These are phyloP conservation scores for Marchantia polymorpha DNA, from an alignment of 225 moss, liverwort and hornwort species.

Conservation along the genomic window DNA sequence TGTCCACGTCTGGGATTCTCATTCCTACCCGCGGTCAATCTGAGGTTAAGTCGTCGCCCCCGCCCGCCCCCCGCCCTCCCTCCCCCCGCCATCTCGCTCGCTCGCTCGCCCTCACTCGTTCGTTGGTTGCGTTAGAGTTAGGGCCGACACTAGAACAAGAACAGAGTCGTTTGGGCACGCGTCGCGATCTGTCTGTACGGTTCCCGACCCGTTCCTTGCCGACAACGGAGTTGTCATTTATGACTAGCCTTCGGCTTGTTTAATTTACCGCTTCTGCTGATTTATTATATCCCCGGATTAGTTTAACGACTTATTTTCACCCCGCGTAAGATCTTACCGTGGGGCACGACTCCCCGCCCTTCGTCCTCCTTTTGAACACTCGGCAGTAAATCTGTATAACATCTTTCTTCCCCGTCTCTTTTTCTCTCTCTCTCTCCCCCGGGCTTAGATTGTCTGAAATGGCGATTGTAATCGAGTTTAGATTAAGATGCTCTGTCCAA, in stretches of 20 bases:
- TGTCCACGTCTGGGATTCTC: background rate
- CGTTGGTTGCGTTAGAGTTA: constrained; percentile 10
- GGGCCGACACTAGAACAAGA: constrained; percentile 11
- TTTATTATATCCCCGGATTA: constrained; percentile 9
- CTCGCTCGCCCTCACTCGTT: too few relatives aligned
- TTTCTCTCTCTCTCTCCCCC: too few relatives aligned
- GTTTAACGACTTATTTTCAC: constrained; percentile 1
- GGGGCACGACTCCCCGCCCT: background rate
- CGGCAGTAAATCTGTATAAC: too few relatives aligned
- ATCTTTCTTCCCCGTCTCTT: too few relatives aligned
- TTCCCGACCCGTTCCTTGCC: constrained; percentile 20
- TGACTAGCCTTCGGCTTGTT: background rate
- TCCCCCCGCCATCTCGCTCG: too few relatives aligned
- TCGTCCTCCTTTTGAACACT: background rate
- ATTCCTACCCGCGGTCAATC: background rate
- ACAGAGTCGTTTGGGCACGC: constrained; percentile 16
- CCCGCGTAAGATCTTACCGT: background rate
- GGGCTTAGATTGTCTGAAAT: background rate
- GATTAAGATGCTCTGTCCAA: background rate
- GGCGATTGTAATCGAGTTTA: background rate
- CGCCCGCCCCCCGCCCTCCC: background rate
- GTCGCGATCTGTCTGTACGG: constrained; percentile 19
- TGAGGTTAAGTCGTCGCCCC: background rate
- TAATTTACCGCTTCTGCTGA: background rate
- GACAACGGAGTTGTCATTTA: constrained; percentile 19